phyloP scores from a whole-genome alignment of 306 rosid genomes.

The Macrotyloma uniflorum region DNA sequence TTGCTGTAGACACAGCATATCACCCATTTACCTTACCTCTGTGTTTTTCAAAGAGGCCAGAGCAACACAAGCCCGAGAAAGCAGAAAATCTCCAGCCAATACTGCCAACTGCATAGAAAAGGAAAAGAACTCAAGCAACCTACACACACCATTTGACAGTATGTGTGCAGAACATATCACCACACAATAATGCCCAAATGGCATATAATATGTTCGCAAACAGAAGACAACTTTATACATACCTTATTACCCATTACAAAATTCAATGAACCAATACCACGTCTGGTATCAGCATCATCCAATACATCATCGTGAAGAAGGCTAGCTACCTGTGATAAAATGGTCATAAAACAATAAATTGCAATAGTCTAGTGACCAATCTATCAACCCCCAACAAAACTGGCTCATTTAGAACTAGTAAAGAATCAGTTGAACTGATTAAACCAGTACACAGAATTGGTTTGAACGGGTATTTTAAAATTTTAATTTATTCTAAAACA shows the following conservation, averaged over 20 bases:
- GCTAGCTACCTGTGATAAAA: constrained; percentile 92
- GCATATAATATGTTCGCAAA: not conserved
- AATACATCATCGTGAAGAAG: constrained; percentile 98
- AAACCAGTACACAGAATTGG: too few relatives aligned
- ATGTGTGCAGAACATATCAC: constrained; percentile 22
- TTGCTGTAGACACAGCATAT: constrained; percentile 9
- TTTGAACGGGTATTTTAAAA: too few relatives aligned
- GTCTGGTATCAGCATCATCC: constrained; percentile 97
- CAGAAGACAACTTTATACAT: constrained; percentile 28
- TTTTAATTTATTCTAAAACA: too few relatives aligned
- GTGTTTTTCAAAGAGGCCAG: constrained; percentile 88
- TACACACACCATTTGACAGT: constrained; percentile 29
- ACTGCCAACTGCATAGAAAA: constrained; percentile 71
- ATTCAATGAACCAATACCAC: constrained; percentile 88
- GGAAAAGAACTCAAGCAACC: constrained; percentile 35
- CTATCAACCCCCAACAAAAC: too few relatives aligned
- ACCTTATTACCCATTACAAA: constrained; percentile 95
- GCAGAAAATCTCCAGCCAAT: constrained; percentile 95
- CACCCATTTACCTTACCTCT: constrained; percentile 59
- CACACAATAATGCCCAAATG: constrained; percentile 25
- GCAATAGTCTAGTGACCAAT: too few relatives aligned
- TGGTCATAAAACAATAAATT: too few relatives aligned
- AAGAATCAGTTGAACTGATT: not conserved
- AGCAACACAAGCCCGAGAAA: constrained; percentile 96
- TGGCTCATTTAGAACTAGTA: too few relatives aligned